Base-by-base conservation (phyloP, 2,329 filamentous ascomycete genomes). In the Colletotrichum sp. region DNA sequence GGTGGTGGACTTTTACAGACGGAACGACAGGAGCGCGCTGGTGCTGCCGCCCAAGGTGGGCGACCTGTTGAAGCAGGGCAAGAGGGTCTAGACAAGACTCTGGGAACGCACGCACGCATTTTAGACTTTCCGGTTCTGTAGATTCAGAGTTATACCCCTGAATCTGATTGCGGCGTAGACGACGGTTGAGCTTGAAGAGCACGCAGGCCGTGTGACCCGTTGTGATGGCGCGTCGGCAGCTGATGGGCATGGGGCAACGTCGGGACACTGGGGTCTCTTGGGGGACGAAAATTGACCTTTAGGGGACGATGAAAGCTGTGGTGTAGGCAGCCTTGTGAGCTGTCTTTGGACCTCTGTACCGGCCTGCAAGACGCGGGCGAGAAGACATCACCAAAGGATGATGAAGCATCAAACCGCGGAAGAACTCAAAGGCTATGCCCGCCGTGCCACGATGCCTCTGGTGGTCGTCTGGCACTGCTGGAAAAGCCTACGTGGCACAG, bases 41-140 rank as follows among this genome's bases (percentile, higher is more conserved):
- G 94, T 99, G 2, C 87, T 99, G 78, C 97, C 97, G 36, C 96
- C 96, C 0, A 99, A 99, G 84, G 96, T 99, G 3, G 93, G 93
- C 2, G 94, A 96, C 79, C 86, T 96, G 81, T 80, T 93, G 63
- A 90, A 86, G 71, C 90, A 92, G 79, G 92, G 92, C 1, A 92
- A 91, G 83, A 91, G 87, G 80, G 90, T 93, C 28, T 91, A 81
- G 81, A 69, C 13, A 3, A 12, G 15, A 10, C 13, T 7, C 12
- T 10, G 24, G 12, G 13, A 15, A 5, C 8, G 21, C 60, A 60
- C 32, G 28, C 57, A 55, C 32, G 36, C 62, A 63, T 72, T 24
- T 63, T 63, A 75, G 59, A 72, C 72, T 69, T 62, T 24, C 30
- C 52, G 18, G 55, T 39, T 49, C 59, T 60, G 28, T 24, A 15